Evolutionary conservation across 164 flowering plant genomes (phyloP).

Genomic region (Santalum album): DNA sequence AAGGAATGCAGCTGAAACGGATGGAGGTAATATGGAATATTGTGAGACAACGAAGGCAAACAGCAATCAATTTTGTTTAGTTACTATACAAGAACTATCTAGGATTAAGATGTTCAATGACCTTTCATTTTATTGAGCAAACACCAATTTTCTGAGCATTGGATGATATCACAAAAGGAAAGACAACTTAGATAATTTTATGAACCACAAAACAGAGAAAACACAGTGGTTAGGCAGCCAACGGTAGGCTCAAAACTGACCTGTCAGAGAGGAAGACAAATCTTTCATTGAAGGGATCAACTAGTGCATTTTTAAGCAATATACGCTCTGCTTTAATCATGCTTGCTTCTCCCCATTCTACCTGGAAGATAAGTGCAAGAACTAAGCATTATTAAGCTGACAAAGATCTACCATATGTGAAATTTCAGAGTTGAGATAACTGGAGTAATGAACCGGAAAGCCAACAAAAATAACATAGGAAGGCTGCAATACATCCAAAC

Average conservation of each 20-base stretch:
- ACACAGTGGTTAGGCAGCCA: background rate
- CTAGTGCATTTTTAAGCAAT: slow-evolving; percentile 72
- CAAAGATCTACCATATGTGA: background rate
- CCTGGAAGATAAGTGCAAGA: slow-evolving; percentile 41
- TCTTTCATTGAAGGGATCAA: slow-evolving; percentile 62
- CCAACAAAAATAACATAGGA: too few species aligned
- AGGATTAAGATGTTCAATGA: too few species aligned
- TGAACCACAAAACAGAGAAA: background rate
- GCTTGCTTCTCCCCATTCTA: slow-evolving; percentile 96
- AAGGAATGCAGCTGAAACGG: slow-evolving; percentile 85
- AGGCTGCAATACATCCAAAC: too few species aligned
- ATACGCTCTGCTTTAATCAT: slow-evolving; percentile 93
- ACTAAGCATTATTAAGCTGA: background rate
- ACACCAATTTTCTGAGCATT: too few species aligned
- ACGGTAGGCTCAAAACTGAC: slow-evolving; percentile 25
- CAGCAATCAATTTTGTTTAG: background rate
- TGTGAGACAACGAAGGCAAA: slow-evolving; percentile 10
- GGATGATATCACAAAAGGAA: too few species aligned
- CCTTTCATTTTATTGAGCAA: too few species aligned
- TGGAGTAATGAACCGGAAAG: background rate
- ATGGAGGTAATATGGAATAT: slow-evolving; percentile 14
- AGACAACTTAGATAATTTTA: too few species aligned
- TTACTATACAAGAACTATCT: too few species aligned
- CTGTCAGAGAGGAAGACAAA: slow-evolving; percentile 92
- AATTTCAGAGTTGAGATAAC: background rate